Conservation (phyloP, 495 filamentous ascomycete genomes). For the Penicillium verhagenii region DNA sequence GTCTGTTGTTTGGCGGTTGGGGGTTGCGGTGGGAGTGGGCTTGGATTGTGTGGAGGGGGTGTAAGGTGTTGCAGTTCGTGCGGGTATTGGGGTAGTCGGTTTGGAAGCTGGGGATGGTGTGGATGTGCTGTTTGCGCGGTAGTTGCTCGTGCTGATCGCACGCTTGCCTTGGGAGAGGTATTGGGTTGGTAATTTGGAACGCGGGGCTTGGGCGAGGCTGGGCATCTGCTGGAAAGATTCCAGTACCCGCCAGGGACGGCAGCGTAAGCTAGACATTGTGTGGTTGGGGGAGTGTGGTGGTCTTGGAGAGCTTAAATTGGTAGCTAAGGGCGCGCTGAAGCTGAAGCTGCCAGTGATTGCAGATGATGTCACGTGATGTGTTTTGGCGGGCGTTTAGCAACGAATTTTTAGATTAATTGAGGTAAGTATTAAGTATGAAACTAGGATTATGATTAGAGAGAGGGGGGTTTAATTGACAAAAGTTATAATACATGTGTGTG, state of each 20-base stretch:
- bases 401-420: no score
- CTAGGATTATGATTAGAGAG: no score
- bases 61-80: slow-evolving; percentile 10
- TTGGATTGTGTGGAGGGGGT: slow-evolving; percentile 10
- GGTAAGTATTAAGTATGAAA: no score
- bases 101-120: slow-evolving; percentile 12
- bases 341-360: neutral
- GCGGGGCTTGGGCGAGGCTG: slow-evolving; percentile 7
- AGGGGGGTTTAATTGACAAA: neutral
- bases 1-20: slow-evolving; percentile 37
- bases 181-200: neutral
- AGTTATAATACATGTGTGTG: slow-evolving; percentile 3
- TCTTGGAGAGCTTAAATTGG: no score
- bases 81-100: slow-evolving; percentile 12
- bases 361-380: slow-evolving; percentile 17
- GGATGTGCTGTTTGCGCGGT: slow-evolving; percentile 14
- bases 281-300: slow-evolving; percentile 1
- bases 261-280: slow-evolving; percentile 23
- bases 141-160: slow-evolving; percentile 18
- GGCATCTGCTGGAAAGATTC: slow-evolving; percentile 13
- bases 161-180: slow-evolving; percentile 4
- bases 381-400: neutral
- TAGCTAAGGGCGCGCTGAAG: slow-evolving; percentile 5
- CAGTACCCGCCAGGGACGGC: slow-evolving; percentile 17
- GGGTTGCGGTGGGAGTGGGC: slow-evolving; percentile 29